Conservation (phyloP, 805 yeast species). For the Myxozyma nipponensis region DNA sequence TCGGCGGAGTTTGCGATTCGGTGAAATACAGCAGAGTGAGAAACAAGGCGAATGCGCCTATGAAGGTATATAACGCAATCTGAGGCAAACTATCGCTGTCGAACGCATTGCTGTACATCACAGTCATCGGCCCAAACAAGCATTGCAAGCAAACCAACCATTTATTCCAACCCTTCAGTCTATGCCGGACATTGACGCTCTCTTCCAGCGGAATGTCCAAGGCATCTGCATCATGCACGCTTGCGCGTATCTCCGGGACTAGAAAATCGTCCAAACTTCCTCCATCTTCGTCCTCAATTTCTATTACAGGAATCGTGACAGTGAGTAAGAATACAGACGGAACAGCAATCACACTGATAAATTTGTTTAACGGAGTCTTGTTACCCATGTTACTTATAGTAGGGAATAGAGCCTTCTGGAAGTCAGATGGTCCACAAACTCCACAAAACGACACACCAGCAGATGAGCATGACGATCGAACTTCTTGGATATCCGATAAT, state of each 20-base stretch:
- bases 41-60: conserved; percentile 7
- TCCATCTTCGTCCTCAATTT: conserved; percentile 14
- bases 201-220: conserved; percentile 10
- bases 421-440: background rate
- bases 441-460: background rate
- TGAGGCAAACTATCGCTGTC: conserved; percentile 1
- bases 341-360: conserved; percentile 33
- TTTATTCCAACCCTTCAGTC: conserved; percentile 21
- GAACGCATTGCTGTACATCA: conserved; percentile 27
- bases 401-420: conserved; percentile 32
- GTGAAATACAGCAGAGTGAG: conserved; percentile 9
- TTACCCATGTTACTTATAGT: conserved; percentile 30
- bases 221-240: background rate
- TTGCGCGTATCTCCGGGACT: conserved; percentile 6
- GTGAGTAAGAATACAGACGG: conserved; percentile 37
- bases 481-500: conserved; percentile 12
- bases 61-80: conserved; percentile 2
- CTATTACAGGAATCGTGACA: conserved; percentile 36
- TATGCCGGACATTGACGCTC: conserved; percentile 15
- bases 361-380: conserved; percentile 30
- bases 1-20: conserved; percentile 8
- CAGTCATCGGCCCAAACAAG: conserved; percentile 34
- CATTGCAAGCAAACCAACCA: conserved; percentile 37
- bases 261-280: background rate
- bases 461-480: background rate